Evolutionary conservation across 805 yeast species (phyloP).

Genomic region (Cyberlindnera saturnus): DNA sequence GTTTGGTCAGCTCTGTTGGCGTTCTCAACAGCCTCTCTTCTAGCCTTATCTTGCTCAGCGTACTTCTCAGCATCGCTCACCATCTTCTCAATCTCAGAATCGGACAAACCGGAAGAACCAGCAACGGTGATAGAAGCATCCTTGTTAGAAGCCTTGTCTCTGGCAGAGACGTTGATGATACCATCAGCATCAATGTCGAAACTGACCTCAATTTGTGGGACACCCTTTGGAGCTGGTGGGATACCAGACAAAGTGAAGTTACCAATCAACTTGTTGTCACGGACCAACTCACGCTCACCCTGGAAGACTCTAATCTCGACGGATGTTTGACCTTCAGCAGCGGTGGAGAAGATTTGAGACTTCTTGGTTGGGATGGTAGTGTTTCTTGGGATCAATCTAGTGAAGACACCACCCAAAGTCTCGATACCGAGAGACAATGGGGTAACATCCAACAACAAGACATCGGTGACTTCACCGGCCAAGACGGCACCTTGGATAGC

Average conservation of each 20-base stretch:
- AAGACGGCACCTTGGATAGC: constrained; percentile 86
- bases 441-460: constrained; percentile 71
- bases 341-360: constrained; percentile 71
- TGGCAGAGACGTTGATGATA: constrained; percentile 74
- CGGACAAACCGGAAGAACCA: constrained; percentile 56
- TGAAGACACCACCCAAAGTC: constrained; percentile 76
- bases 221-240: constrained; percentile 75
- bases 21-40: constrained; percentile 57
- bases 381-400: constrained; percentile 71
- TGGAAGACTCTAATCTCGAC: constrained; percentile 75
- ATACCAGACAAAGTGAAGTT: constrained; percentile 68
- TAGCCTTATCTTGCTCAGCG: constrained; percentile 51
- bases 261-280: constrained; percentile 81
- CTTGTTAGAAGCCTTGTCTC: constrained; percentile 76
- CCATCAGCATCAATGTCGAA: constrained; percentile 84
- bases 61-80: constrained; percentile 55
- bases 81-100: constrained; percentile 55
- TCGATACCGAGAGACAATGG: constrained; percentile 78
- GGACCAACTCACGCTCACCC: constrained; percentile 90
- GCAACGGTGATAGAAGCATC: constrained; percentile 67
- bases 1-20: constrained; percentile 83
- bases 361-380: constrained; percentile 70
- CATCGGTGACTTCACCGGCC: constrained; percentile 79
- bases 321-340: constrained; percentile 80
- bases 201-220: constrained; percentile 71